Conservation (phyloP, 306 rosid genomes). For the Cucurbita argyrosperma region DNA sequence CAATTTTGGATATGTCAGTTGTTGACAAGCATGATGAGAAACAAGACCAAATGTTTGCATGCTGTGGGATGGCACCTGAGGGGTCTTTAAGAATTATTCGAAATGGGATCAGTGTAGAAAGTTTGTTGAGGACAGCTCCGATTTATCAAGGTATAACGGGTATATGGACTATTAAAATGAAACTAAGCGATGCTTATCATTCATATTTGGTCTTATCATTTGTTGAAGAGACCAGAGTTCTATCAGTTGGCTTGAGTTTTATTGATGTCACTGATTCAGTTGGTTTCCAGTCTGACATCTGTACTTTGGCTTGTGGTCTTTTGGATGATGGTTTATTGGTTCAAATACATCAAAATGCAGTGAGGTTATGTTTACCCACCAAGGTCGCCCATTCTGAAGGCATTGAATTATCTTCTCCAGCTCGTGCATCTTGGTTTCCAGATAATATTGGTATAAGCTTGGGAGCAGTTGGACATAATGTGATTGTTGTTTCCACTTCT, state of each 20-base stretch:
- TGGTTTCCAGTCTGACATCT: conserved; percentile 82
- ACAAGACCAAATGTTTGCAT: conserved; percentile 83
- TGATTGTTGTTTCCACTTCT: conserved; percentile 80
- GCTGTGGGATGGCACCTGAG: conserved; percentile 88
- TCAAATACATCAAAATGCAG: conserved; percentile 70
- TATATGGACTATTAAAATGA: conserved; percentile 78
- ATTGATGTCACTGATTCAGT: conserved; percentile 87
- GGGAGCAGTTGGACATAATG: conserved; percentile 88
- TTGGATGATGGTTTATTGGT: conserved; percentile 61
- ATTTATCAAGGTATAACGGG: conserved; percentile 82
- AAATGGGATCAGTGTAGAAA: conserved; percentile 76
- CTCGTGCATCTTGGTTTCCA: conserved; percentile 71
- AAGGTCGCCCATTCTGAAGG: conserved; percentile 69
- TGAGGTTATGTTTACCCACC: conserved; percentile 83
- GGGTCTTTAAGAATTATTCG: conserved; percentile 81
- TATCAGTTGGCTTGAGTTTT: conserved; percentile 90
- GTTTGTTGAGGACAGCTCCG: conserved; percentile 58
- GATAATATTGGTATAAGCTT: conserved; percentile 52
- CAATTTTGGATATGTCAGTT: conserved; percentile 72
- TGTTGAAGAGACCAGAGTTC: conserved; percentile 89
- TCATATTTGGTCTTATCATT: conserved; percentile 83
- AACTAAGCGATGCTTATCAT: conserved; percentile 51
- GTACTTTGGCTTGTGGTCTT: conserved; percentile 83
- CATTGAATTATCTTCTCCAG: conserved; percentile 52
- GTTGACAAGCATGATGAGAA: conserved; percentile 79